Evolutionary conservation across 352 stramenopile species (phyloP), one percentile per base, ranked within the genome.

Genomic region (Phytophthora cactorum): DNA sequence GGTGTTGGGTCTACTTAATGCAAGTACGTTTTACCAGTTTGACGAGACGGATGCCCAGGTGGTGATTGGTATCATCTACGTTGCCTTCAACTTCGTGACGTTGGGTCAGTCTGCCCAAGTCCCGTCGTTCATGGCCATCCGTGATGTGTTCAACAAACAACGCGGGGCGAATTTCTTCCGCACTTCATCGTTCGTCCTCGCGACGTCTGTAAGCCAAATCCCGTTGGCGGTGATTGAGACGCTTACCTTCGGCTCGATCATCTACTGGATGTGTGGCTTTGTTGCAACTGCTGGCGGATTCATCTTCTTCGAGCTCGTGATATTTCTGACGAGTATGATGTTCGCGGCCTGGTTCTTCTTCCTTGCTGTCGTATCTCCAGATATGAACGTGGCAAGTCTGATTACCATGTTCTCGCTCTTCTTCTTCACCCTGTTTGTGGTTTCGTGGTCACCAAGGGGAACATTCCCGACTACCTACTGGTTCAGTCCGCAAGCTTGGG

Each of bases 191-290:
- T 97, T 92, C 55, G 75, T 95, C 38, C 49, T 95, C 27, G 83
- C 75, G 1, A 71, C 44, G 15, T 76, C 61, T 1, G 28, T 80
- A 9, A 72, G 68, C 9, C 63, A 79, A 25, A 36, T 86, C 14
- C 68, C 80, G 38, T 52, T 86, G 47, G 57, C 61, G 64, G 1
- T 81, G 0, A 59, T 90, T 12, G 87, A 96, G 72, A 80, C 79
- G 3, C 39, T 93, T 12, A 43, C 90, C 34, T 95, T 94, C 68
- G 88, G 84, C 28, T 82, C 77, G 9, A 59, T 96, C 59, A 69
- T 94, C 4, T 96, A 96, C 63, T 96, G 80, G 73, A 88, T 95
- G 75, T 79, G 89, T 55, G 88, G 88, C 9, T 76, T 96, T 39
- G 74, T 69, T 11, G 17, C 45, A 4, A 75, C 78, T 39, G 68